A percentile compares a stretch with the other conserved stretches of the same genome.
phyloP scores from a whole-genome alignment of 176 grass and related monocot species.

The Panicum miliaceum region DNA sequence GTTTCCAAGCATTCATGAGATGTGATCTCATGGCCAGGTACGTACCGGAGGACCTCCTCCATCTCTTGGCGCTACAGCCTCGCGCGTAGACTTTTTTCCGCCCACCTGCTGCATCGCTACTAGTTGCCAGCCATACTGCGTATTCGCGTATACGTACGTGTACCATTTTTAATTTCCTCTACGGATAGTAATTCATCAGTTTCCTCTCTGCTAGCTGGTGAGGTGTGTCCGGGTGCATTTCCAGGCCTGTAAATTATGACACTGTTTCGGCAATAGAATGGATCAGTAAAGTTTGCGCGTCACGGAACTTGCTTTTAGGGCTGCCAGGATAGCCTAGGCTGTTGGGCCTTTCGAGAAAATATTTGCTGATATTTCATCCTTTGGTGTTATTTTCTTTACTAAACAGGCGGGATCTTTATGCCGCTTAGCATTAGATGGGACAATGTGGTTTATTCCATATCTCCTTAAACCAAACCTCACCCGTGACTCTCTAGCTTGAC shows the following conservation, averaged over 20 bases:
- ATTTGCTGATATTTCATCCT: no score
- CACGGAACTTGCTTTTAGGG: slow-evolving; percentile 26
- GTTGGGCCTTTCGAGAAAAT: not conserved
- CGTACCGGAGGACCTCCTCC: slow-evolving; percentile 5
- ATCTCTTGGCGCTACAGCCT: not conserved
- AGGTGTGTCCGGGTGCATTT: slow-evolving; percentile 1
- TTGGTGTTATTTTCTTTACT: not conserved
- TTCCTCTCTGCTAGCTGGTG: not conserved
- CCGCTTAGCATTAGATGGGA: not conserved
- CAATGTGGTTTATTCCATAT: not conserved
- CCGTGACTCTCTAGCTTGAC: not conserved
- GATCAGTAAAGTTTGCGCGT: slow-evolving; percentile 44
- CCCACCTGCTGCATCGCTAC: not conserved
- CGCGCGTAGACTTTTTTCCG: slow-evolving; percentile 4
- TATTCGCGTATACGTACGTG: slow-evolving; percentile 18
- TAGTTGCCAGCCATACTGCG: not conserved
- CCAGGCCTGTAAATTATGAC: slow-evolving; percentile 16
- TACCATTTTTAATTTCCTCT: not conserved
- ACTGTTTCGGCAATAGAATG: slow-evolving; percentile 1
- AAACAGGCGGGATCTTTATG: not conserved
- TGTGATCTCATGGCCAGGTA: slow-evolving; percentile 49
- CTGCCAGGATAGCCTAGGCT: not conserved
- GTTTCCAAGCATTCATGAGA: slow-evolving; percentile 43
- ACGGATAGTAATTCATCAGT: no score
- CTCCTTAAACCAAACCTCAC: not conserved